Base-by-base conservation (phyloP, 106 monocot species). In the Allium sativum region DNA sequence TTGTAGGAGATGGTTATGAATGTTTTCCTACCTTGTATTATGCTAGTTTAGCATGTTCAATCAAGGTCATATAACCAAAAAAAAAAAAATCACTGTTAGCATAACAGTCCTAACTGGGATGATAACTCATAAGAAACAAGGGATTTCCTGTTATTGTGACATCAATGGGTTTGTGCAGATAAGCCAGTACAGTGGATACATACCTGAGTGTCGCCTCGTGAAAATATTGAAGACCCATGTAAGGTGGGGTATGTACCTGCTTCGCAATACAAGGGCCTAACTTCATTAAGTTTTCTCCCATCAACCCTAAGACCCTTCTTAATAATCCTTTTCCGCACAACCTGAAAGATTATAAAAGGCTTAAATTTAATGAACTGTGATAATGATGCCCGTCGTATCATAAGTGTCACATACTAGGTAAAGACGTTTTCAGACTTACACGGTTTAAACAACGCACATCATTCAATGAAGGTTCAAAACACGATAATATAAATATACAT, bases 201-300 rank as follows among this genome's bases (percentile, higher is more conserved):
- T 67, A 83, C 92, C 80, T 98, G 98, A 65, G 98, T 98, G 54
- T 92, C 88, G 45, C 88, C 98, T 44, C 92, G 84, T 56, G 88
- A 88, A 67, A 98, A 98, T 58, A 92, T 70, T 51, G 98, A 72
- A 62, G 98, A 98, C 44, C 98, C 98, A 82, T 98, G 98, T 69
- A 98, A 69, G 51, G 62, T 74, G 14, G 92, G 85, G 75, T 80
- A 88, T 50, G 70, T 67, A 54, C 84, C 85, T 69, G 82, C 70
- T 79, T 92, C 85, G 67, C 98, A 88, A 69, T 83, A 74, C 62
- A 98, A 65, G 44, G 84, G 92, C 52, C 98, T 91, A 62, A 98
- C 98, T 82, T 92, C 82, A 76, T 85, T 80, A 52, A 98, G 84
- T 64, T 74, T 68, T 63, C 98, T 88, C 14, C 98, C 98, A 77